Conservation (phyloP, 2,329 filamentous ascomycete species). For the Trichoderma hamatum region DNA sequence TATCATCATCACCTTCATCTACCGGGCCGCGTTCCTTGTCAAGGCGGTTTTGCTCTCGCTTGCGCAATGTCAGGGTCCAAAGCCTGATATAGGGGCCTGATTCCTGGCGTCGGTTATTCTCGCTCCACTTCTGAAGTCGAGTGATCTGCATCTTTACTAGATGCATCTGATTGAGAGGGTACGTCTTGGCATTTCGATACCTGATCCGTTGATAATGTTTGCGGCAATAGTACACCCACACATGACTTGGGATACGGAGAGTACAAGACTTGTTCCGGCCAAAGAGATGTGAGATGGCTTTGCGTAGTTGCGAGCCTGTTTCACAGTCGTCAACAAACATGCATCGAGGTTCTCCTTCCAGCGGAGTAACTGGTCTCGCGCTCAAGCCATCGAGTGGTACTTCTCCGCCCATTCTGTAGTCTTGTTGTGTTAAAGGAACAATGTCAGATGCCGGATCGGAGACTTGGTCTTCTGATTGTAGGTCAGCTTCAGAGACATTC, state of each 20-base stretch:
- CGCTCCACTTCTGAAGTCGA: conserved; percentile 65
- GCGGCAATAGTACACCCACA: conserved; percentile 78
- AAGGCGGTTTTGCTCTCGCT: conserved; percentile 64
- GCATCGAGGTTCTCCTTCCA: conserved; percentile 43
- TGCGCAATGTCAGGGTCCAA: conserved; percentile 66
- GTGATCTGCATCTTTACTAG: conserved; percentile 65
- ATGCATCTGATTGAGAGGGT: conserved; percentile 64
- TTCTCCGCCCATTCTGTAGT: not conserved
- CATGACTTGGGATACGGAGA: conserved; percentile 65
- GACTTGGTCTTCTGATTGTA: not conserved
- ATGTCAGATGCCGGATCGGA: not conserved
- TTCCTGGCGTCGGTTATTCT: conserved; percentile 46
- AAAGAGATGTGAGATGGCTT: conserved; percentile 80
- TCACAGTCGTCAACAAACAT: conserved; percentile 62
- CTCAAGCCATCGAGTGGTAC: not conserved
- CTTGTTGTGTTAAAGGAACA: not conserved
- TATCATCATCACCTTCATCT: conserved; percentile 42
- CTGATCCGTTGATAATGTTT: conserved; percentile 80
- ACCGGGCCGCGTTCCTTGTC: conserved; percentile 35
- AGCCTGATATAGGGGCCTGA: conserved; percentile 41
- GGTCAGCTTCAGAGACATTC: not conserved
- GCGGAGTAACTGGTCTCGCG: not conserved
- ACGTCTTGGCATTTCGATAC: conserved; percentile 66
- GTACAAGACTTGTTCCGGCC: conserved; percentile 82
- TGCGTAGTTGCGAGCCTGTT: conserved; percentile 65